Percentiles rank a stretch among this genome's conserved stretches.
Evolutionary conservation across 2,329 filamentous ascomycete genomes (phyloP).

Genomic region (Paecilomyces sp.): DNA sequence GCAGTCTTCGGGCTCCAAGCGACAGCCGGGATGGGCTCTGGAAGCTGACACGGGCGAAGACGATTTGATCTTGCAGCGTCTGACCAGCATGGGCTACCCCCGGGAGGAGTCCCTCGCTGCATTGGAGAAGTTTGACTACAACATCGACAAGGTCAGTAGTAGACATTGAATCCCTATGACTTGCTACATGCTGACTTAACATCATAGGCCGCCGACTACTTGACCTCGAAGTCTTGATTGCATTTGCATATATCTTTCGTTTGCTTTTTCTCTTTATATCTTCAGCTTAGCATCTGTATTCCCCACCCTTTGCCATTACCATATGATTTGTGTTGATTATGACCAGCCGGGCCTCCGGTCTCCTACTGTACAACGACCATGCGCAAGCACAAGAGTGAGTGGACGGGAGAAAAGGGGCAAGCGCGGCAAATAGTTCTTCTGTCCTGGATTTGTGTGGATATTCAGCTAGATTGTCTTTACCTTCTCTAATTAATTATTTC

Average conservation of each 20-base stretch:
- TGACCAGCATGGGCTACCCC: constrained; percentile 84
- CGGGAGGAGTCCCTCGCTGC: constrained; percentile 67
- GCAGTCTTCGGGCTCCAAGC: constrained; percentile 11
- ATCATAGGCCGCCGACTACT: constrained; percentile 30
- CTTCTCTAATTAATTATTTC: not conserved
- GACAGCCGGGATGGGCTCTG: constrained; percentile 57
- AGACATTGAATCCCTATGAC: not conserved
- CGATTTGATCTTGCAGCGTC: constrained; percentile 80
- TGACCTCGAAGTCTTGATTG: constrained; percentile 34
- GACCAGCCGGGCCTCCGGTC: not conserved
- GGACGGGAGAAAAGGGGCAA: not conserved
- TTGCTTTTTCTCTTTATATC: constrained; percentile 11
- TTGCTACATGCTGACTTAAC: not conserved
- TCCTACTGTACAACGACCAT: not conserved
- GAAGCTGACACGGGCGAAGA: constrained; percentile 73
- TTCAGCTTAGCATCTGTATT: constrained; percentile 1
- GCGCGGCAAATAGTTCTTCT: not conserved
- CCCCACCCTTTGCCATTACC: not conserved
- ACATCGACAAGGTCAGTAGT: constrained; percentile 76
- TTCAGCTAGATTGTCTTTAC: not conserved
- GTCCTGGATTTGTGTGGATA: not conserved
- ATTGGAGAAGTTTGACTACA: constrained; percentile 92
- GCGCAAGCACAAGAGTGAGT: not conserved
- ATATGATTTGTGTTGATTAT: not conserved
- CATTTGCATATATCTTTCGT: constrained; percentile 13